Base-by-base conservation (phyloP, 371 early-diverging fungal species). In the Apophysomyces ossiformis region DNA sequence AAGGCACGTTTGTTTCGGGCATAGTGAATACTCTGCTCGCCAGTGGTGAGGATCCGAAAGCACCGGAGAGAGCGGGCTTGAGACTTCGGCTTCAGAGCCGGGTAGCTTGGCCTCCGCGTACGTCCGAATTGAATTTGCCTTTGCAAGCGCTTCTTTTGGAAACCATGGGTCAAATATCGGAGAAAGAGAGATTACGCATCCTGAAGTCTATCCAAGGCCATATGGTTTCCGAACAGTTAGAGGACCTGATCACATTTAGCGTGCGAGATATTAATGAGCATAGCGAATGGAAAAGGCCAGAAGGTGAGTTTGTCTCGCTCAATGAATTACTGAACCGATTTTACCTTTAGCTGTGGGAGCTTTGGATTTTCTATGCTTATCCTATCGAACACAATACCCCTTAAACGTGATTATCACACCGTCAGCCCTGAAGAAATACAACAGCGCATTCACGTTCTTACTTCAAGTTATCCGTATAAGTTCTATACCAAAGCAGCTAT, bases 371-470 rank as follows among this genome's bases (percentile, higher is more conserved):
- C 65, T 87, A 58, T 75, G 78, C n/a, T 32, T 84, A 45, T 64
- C 71, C 5, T 87, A 85, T 68, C 69, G 71, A 47, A 76, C 81
- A 2, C 75, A 73, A 8, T 74, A 81, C 21, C 85, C 87, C 11
- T 59, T 87, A 9, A 74, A 73, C 38, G 63, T 84, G 8, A 58
- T 87, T 37, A 79, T 85, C 38, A 84, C 81, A 0, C 65, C 75
- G 0, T 57, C 60, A 1, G 73, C 74, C 9, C 58, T 83, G 13
- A 72, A 73, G 41, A 84, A 84, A 65, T 85, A 85, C 68, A 83
- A 83, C 37, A 80, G 83, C 1, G 58, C 85, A 12, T 87, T 87
- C 66, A 71, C 75, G 1, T 87, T 85, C 61, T 69, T 80, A 21
- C 66, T 87, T 32, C 80, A 70, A 37, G 58, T 85, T 2, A 58